A percentile compares a stretch with the other conserved stretches of the same genome.
Conservation (phyloP, 768 basidiomycete genomes). For the Macrolepiota dolichaula region DNA sequence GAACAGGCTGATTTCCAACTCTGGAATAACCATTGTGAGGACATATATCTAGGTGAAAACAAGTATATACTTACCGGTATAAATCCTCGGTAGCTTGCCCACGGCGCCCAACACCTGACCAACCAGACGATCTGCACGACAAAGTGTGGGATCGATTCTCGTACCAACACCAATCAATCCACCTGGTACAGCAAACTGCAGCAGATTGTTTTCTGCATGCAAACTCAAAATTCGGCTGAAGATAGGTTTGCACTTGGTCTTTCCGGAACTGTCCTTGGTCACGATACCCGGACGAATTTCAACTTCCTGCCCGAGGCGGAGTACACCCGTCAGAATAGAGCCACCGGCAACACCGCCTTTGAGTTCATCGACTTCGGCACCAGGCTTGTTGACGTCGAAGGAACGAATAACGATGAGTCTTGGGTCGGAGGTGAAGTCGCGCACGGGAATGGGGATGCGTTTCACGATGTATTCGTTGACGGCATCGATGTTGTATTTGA, state of each 20-base stretch:
- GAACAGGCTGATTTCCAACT: constrained; percentile 92
- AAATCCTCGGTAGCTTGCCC: constrained; percentile 91
- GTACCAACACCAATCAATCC: constrained; percentile 99
- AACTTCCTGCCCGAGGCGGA: constrained; percentile 87
- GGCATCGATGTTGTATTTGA: constrained; percentile 99
- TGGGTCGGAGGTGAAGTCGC: constrained; percentile 90
- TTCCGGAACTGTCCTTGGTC: constrained; percentile 88
- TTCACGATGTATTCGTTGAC: constrained; percentile 99
- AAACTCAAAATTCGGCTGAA: constrained; percentile 88
- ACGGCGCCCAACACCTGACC: constrained; percentile 96
- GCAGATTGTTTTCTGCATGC: constrained; percentile 91
- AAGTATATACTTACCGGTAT: constrained; percentile 55
- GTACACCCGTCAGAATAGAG: constrained; percentile 88
- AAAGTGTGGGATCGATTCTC: constrained; percentile 92
- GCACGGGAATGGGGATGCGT: constrained; percentile 89
- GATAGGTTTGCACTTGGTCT: constrained; percentile 90
- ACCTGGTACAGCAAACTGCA: constrained; percentile 95
- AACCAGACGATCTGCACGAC: constrained; percentile 93
- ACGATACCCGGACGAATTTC: constrained; percentile 98
- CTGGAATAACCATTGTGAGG: constrained; percentile 31
- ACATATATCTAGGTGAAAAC: not conserved
- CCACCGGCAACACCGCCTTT: constrained; percentile 99
- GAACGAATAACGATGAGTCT: constrained; percentile 98
- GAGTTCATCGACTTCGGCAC: constrained; percentile 93
- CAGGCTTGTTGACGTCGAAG: constrained; percentile 99